Base-by-base conservation (phyloP, 768 basidiomycete species). In the Tulasnella sp. region DNA sequence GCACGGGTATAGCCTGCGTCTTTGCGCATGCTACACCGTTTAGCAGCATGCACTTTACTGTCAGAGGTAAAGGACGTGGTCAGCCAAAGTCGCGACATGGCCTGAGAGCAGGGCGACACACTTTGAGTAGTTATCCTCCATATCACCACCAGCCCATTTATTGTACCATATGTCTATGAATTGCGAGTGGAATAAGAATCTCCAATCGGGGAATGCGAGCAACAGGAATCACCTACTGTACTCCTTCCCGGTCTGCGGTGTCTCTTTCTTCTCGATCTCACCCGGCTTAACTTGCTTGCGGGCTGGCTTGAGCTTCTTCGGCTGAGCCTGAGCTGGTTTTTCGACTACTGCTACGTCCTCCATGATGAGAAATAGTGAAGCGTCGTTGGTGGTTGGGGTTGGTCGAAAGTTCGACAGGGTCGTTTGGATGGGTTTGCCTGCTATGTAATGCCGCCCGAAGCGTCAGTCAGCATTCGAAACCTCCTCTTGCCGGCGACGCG, bases 101-200 rank as follows among this genome's bases (percentile, higher is more conserved):
- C n/a, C 17, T 11, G 72, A 58, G 17, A 78, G 68, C 31, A 31
- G 9, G 40, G 67, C 34, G 17, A 86, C 91, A 76, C 79, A 95
- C 96, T 95, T 97, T 42, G 96, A 96, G 82, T 98, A 95, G 76
- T 89, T 92, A 82, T 99, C 97, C 83, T 98, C 97, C 38, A 94
- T 89, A 82, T 99, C 97, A 75, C 97, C 97, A 74, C 97, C 97
- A n/a, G 97, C 97, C 97, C 97, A 99, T 85, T 97, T 97, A 84
- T 98, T 96, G 82, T 97, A 99, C 97, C 97, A 99, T 72, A 97
- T 93, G 83, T 99, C 93, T 93, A 77, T 58, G 54, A 39, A 74
- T 14, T 72, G 79, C 79, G 79, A 40, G 73, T 79, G 71, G 38
- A 42, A 64, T 77, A 8, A 37, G 76, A 42, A 29, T 73, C 25